Evolutionary conservation across 2,329 filamentous ascomycete genomes (phyloP).

Genomic region (Pyricularia sp.): DNA sequence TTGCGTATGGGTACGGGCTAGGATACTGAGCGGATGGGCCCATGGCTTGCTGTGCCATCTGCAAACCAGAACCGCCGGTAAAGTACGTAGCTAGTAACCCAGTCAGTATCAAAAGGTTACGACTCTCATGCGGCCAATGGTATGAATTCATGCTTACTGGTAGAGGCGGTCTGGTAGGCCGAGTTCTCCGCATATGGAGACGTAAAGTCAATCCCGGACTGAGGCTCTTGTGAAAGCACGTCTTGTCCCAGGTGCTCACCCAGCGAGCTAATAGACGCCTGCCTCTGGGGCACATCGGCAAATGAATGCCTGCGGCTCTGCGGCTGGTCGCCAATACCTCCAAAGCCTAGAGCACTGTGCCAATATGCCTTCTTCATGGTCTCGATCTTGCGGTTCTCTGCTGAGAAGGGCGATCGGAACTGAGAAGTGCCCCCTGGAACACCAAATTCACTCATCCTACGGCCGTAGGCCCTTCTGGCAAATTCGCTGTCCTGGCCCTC

Average conservation of each 20-base stretch:
- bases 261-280: constrained; percentile 53
- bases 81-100: constrained; percentile 26
- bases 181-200: constrained; percentile 29
- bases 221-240: constrained; percentile 30
- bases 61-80: constrained; percentile 19
- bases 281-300: constrained; percentile 54
- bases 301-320: constrained; percentile 77
- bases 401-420: constrained; percentile 37
- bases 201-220: constrained; percentile 31
- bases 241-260: constrained; percentile 43
- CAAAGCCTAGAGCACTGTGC: constrained; percentile 63
- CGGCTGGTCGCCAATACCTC: constrained; percentile 49
- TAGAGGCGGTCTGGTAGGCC: constrained; percentile 22
- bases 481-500: constrained; percentile 46
- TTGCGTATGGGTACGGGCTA: constrained; percentile 25
- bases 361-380: constrained; percentile 60
- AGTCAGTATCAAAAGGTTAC: constrained; percentile 7
- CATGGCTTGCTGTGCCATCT: neutral
- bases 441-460: constrained; percentile 48
- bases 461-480: constrained; percentile 32
- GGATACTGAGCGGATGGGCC: constrained; percentile 19
- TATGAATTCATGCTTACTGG: constrained; percentile 10
- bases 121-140: too few relatives aligned
- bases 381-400: constrained; percentile 54
- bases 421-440: constrained; percentile 24